Base-by-base conservation (phyloP, 2,329 filamentous ascomycete species). In the Fusarium decemcellulare region DNA sequence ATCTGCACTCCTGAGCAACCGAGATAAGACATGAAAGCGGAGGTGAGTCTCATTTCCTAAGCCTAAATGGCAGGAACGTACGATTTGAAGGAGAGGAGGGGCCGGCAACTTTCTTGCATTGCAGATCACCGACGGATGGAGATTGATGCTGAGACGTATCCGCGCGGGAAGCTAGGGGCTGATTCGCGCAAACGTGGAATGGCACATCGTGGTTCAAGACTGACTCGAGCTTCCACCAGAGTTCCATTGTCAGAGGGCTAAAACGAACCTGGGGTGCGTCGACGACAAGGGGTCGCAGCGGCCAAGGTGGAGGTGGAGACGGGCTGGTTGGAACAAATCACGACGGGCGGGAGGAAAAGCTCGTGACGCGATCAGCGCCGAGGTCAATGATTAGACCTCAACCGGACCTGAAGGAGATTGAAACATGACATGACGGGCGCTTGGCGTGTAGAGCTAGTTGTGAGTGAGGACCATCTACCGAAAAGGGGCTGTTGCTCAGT, bases 331-430 rank as follows among this genome's bases (percentile, higher is more conserved):
- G 52, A 58, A 34, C 57, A 72, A 50, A 67, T 72, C 63, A 53
- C 30, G 42, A 30, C n/a, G 16, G 40, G 16, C 23, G 23, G 62
- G 67, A 59, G 37, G 29, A 51, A 63, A 63, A 55, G 60, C 61
- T 73, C 63, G 51, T 72, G 65, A 67, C 58, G 70, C 66, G 71
- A 73, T 72, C 71, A 63, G 51, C 70, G 56, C 30, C 61, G 60
- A 72, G 63, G 65, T 59, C 66, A 63, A 61, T 68, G 44, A 39
- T 63, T 55, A 62, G 55, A 52, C 59, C 65, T 65, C 48, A 59
- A 42, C 51, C 44, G 54, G 54, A 55, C 30, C 40, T 48, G 56
- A 61, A 39, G 62, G 71, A 65, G 59, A 72, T 72, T 70, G 59
- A 68, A 59, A 39, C 37, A 61, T 61, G 56, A 67, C 58, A 70